Evolutionary conservation across 2,329 filamentous ascomycete genomes (phyloP).

Genomic region (Madurella fahalii): DNA sequence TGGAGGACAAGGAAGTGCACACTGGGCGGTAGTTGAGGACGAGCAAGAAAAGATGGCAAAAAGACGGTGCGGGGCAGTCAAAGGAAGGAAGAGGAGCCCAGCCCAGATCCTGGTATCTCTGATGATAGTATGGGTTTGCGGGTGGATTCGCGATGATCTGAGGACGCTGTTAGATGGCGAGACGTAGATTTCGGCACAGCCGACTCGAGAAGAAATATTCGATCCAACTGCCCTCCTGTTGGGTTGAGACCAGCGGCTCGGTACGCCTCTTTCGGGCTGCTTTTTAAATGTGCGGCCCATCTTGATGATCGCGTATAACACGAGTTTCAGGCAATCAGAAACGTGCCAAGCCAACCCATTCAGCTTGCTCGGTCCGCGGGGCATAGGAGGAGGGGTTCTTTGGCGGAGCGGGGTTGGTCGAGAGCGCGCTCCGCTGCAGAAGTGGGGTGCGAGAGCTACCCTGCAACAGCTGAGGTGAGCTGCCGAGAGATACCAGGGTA

Average conservation of each 20-base stretch:
- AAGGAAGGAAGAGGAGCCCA: neutral
- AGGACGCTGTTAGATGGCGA: neutral
- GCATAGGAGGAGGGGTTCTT: constrained; percentile 14
- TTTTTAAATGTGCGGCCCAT: constrained; percentile 3
- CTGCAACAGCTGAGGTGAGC: neutral
- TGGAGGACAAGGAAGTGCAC: neutral
- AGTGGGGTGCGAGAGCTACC: constrained; percentile 2
- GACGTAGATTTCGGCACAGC: neutral
- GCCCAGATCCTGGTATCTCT: neutral
- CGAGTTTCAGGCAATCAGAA: constrained; percentile 17
- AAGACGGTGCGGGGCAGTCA: neutral
- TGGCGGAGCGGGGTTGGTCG: constrained; percentile 14
- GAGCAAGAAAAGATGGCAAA: neutral
- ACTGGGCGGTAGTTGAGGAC: constrained; percentile 2
- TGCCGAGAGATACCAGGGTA: no score
- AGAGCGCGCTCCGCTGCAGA: neutral
- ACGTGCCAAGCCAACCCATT: constrained; percentile 19
- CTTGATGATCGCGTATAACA: constrained; percentile 1
- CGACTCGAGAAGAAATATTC: neutral
- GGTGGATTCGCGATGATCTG: neutral
- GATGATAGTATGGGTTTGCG: neutral
- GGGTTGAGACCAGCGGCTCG: neutral
- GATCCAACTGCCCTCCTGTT: neutral
- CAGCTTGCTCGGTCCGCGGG: constrained; percentile 21
- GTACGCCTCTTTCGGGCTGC: neutral